phyloP scores from a whole-genome alignment of 2,329 filamentous ascomycete genomes.

The Fusarium guadeloupense region DNA sequence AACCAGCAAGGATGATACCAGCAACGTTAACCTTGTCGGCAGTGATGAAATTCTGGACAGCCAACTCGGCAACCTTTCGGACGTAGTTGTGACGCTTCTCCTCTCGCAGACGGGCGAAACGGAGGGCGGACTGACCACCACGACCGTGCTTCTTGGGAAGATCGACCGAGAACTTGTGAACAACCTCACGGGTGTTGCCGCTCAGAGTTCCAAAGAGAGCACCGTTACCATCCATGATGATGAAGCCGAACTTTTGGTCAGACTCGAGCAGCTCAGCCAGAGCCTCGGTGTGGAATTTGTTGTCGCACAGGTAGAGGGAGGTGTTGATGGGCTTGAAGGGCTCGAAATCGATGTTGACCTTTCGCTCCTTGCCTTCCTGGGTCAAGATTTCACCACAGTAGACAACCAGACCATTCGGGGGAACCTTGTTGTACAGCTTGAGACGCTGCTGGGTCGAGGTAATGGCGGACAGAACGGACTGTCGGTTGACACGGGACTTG shows the following conservation, averaged over 20 bases:
- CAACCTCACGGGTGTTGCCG: conserved; percentile 94
- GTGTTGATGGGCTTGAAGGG: conserved; percentile 99
- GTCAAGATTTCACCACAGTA: conserved; percentile 99
- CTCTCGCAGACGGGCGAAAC: conserved; percentile 99
- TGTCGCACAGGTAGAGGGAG: conserved; percentile 98
- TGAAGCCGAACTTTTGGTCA: conserved; percentile 99
- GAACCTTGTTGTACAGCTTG: conserved; percentile 99
- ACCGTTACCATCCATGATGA: conserved; percentile 99
- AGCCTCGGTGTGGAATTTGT: conserved; percentile 99
- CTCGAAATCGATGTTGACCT: conserved; percentile 99
- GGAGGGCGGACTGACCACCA: conserved; percentile 99
- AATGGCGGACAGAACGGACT: conserved; percentile 97
- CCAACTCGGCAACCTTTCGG: conserved; percentile 96
- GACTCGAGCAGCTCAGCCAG: conserved; percentile 97
- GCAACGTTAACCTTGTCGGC: conserved; percentile 98
- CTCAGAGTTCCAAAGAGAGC: conserved; percentile 96
- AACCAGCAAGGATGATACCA: conserved; percentile 93
- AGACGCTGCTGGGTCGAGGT: conserved; percentile 99
- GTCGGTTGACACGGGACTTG: conserved; percentile 98
- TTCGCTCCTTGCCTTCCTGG: conserved; percentile 96
- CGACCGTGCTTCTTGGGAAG: conserved; percentile 99
- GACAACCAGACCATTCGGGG: conserved; percentile 94
- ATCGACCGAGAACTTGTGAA: conserved; percentile 99
- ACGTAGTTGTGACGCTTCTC: conserved; percentile 99
- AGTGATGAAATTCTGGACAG: conserved; percentile 98